Percentiles rank a stretch among this genome's conserved stretches.
Conservation (phyloP, 257 asterid genomes). For the Asclepias syriaca region DNA sequence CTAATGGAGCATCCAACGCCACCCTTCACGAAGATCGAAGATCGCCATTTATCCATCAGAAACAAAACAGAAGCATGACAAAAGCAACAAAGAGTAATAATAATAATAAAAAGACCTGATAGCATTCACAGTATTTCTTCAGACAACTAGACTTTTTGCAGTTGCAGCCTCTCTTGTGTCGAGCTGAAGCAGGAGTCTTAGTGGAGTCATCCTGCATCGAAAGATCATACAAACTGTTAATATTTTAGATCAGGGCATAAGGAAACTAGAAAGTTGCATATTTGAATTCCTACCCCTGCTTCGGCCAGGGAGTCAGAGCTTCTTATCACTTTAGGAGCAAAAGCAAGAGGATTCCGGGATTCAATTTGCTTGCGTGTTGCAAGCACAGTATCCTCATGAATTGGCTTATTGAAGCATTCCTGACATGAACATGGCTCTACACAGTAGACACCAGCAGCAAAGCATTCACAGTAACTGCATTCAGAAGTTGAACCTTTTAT, state of each 20-base stretch:
- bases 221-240: slow-evolving; percentile 4
- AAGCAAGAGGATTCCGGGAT: slow-evolving; percentile 96
- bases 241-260: slow-evolving; percentile 3
- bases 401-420: slow-evolving; percentile 92
- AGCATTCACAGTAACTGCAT: slow-evolving; percentile 95
- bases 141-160: slow-evolving; percentile 96
- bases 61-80: slow-evolving; percentile 8
- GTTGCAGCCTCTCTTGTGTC: slow-evolving; percentile 98
- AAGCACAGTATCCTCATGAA: slow-evolving; percentile 93
- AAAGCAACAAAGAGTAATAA: not conserved
- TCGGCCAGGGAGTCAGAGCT: slow-evolving; percentile 48
- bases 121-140: slow-evolving; percentile 97
- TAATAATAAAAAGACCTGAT: slow-evolving; percentile 59
- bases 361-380: slow-evolving; percentile 93
- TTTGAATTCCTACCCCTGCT: slow-evolving; percentile 41
- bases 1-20: slow-evolving; percentile 94
- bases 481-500: slow-evolving; percentile 10
- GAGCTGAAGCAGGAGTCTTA: slow-evolving; percentile 97
- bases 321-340: slow-evolving; percentile 89
- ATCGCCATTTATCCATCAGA: slow-evolving; percentile 26
- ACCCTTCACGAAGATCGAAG: slow-evolving; percentile 55
- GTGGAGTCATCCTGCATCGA: slow-evolving; percentile 60
- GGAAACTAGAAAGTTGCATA: not conserved
- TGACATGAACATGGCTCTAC: slow-evolving; percentile 93
- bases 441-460: slow-evolving; percentile 97